Evolutionary conservation across 2,329 filamentous ascomycete genomes (phyloP).

Genomic region (Chrysosporium keratinophilum): DNA sequence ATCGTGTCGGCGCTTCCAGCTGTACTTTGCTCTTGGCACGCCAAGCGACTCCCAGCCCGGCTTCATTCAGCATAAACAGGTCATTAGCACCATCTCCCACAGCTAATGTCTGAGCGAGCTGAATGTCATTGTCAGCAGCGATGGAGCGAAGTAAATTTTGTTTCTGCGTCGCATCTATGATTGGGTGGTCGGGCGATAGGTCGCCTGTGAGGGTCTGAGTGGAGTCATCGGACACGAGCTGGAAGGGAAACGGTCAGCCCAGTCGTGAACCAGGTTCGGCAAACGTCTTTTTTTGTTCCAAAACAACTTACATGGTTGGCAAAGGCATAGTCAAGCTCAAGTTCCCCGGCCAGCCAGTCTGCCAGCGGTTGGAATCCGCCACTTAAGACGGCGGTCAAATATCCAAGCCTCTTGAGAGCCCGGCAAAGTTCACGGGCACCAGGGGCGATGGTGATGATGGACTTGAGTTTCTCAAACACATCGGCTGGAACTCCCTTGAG

Average conservation of each 20-base stretch:
- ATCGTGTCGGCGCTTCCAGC: constrained; percentile 47
- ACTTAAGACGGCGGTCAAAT: constrained; percentile 80
- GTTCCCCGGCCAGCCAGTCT: constrained; percentile 66
- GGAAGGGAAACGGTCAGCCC: constrained; percentile 3
- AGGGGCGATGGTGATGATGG: constrained; percentile 66
- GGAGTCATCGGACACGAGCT: constrained; percentile 41
- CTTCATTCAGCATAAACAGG: constrained; percentile 53
- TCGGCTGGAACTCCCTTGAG: constrained; percentile 68
- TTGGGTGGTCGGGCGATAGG: constrained; percentile 44
- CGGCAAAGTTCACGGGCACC: constrained; percentile 66
- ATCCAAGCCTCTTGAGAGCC: constrained; percentile 65
- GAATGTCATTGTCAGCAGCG: constrained; percentile 45
- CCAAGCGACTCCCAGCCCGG: constrained; percentile 53
- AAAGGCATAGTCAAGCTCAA: constrained; percentile 78
- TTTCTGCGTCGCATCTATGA: constrained; percentile 52
- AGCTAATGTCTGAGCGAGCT: constrained; percentile 45
- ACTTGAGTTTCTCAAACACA: constrained; percentile 68
- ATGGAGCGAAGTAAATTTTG: constrained; percentile 45
- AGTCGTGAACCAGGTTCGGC: constrained; percentile 2
- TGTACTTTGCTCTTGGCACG: constrained; percentile 56
- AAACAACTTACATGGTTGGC: constrained; percentile 61
- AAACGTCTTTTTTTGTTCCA: not conserved
- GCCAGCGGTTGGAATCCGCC: constrained; percentile 88
- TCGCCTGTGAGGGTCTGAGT: constrained; percentile 47
- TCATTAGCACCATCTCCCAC: constrained; percentile 58